Percentiles rank a stretch among this genome's conserved stretches.
These are phyloP conservation scores for Cystobasidium slooffiae DNA, from an alignment of 1,284 basidiomycete genomes.

Conservation along the genomic window DNA sequence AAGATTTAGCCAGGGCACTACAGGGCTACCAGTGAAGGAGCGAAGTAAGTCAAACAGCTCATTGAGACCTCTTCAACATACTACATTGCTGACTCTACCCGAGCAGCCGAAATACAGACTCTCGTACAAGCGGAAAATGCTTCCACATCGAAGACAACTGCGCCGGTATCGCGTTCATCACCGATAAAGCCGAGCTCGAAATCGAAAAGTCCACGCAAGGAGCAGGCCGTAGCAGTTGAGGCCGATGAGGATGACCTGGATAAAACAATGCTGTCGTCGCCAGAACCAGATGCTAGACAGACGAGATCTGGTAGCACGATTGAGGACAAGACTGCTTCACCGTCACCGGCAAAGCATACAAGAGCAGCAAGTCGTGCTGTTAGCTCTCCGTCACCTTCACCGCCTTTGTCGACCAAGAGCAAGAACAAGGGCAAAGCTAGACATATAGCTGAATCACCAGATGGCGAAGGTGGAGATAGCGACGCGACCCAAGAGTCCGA, in stretches of 20 bases:
- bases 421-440: constrained; percentile 2
- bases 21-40: constrained; percentile 9
- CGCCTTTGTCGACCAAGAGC: not conserved
- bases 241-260: not conserved
- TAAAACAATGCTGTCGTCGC: constrained; percentile 13
- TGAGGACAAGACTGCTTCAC: not conserved
- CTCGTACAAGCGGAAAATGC: not conserved
- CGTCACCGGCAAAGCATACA: not conserved
- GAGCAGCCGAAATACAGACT: not conserved
- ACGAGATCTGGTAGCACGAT: not conserved
- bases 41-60: constrained; percentile 4
- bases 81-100: not conserved
- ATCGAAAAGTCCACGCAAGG: not conserved
- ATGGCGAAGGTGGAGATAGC: constrained; percentile 4
- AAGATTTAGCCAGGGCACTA: constrained; percentile 13
- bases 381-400: not conserved
- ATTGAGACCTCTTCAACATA: not conserved
- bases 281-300: not conserved
- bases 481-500: constrained; percentile 12
- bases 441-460: constrained; percentile 16
- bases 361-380: not conserved
- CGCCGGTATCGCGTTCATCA: not conserved
- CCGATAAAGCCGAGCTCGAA: not conserved
- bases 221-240: not conserved
- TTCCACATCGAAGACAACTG: not conserved